phyloP scores from a whole-genome alignment of 805 yeast species.

The Monosporozyma aerobia region DNA sequence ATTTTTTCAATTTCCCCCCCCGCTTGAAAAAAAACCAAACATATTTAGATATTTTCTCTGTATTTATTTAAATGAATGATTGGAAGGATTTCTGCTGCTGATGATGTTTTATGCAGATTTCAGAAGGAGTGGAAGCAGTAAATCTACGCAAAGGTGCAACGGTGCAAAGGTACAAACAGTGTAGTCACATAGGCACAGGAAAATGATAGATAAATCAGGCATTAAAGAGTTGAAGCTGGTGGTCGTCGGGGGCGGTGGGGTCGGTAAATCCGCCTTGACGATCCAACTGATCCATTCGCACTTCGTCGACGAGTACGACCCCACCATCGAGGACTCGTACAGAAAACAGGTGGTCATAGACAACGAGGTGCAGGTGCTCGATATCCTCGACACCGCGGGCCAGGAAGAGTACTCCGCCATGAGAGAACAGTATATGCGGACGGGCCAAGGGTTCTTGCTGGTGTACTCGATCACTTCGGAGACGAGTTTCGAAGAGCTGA shows the following conservation, averaged over 20 bases:
- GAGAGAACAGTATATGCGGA: conserved; percentile 91
- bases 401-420: conserved; percentile 93
- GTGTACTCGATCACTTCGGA: conserved; percentile 85
- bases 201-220: conserved; percentile 24
- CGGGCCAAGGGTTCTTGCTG: conserved; percentile 87
- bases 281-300: conserved; percentile 91
- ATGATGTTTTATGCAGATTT: too few species aligned
- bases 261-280: conserved; percentile 93
- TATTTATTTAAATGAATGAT: too few species aligned
- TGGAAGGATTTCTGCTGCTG: too few species aligned
- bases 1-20: too few species aligned
- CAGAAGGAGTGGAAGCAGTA: too few species aligned
- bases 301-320: conserved; percentile 96
- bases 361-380: conserved; percentile 65
- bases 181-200: background rate
- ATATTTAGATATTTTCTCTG: too few species aligned
- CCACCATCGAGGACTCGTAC: conserved; percentile 90
- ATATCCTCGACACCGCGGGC: conserved; percentile 95
- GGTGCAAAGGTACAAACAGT: too few species aligned
- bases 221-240: conserved; percentile 82
- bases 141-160: too few species aligned
- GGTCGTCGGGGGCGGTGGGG: conserved; percentile 98
- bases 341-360: conserved; percentile 83
- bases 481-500: conserved; percentile 75
- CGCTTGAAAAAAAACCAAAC: too few species aligned